These are phyloP conservation scores for Skeletonema marinoi DNA, from an alignment of 108 stramenopile genomes.

Conservation along the genomic window DNA sequence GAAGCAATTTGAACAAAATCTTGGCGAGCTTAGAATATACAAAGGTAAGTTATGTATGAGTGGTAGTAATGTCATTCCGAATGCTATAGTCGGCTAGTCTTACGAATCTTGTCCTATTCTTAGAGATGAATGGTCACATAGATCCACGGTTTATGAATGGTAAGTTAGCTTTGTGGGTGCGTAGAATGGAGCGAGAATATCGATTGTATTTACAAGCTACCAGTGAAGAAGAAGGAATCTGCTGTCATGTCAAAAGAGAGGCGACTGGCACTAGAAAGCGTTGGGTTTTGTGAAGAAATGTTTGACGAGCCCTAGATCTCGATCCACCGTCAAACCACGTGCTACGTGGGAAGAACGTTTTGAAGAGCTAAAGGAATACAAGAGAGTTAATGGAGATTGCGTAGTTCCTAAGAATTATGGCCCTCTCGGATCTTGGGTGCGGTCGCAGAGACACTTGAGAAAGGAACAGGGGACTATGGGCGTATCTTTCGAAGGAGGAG, in stretches of 20 bases:
- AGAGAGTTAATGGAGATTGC: constrained; percentile 32
- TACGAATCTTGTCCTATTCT: too few species aligned
- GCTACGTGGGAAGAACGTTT: constrained; percentile 51
- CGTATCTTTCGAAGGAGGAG: constrained; percentile 20
- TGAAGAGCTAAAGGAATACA: constrained; percentile 43
- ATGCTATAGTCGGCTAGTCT: too few species aligned
- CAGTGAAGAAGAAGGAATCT: constrained; percentile 5
- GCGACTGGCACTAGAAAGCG: constrained; percentile 29
- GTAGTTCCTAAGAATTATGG: constrained; percentile 41
- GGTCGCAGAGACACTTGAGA: constrained; percentile 44
- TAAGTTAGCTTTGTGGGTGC: constrained; percentile 18
- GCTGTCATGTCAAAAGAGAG: constrained; percentile 20
- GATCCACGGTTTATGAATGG: not conserved
- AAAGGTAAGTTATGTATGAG: too few species aligned
- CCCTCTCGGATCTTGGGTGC: constrained; percentile 43
- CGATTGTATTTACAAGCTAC: constrained; percentile 8
- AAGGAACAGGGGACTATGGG: constrained; percentile 36
- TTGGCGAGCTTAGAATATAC: not conserved
- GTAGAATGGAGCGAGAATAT: constrained; percentile 16
- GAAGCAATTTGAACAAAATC: constrained; percentile 8
- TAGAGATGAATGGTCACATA: constrained; percentile 15
- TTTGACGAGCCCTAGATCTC: constrained; percentile 36
- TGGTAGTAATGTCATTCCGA: too few species aligned
- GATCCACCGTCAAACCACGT: constrained; percentile 16
- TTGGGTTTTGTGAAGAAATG: constrained; percentile 30